Percentiles rank a stretch among this genome's conserved stretches.
These are phyloP conservation scores for Parastagonospora nodorum DNA, from an alignment of 2,329 filamentous ascomycete genomes.

Conservation along the genomic window DNA sequence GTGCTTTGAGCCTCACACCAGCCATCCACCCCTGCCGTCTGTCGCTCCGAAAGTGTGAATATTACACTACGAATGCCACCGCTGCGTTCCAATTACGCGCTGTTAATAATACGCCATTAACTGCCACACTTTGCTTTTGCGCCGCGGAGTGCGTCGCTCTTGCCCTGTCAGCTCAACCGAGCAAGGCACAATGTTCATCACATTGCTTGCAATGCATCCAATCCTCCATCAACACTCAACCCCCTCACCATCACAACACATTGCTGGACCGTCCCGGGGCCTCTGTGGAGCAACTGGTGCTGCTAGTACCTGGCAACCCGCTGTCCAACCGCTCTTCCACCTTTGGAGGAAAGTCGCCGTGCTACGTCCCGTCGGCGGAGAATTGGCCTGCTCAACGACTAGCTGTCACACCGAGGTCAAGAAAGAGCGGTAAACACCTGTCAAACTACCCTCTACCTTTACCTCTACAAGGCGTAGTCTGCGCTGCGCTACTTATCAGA, in stretches of 20 bases:
- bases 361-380: conserved; percentile 13
- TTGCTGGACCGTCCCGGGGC: too few species aligned
- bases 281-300: neutral
- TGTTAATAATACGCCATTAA: neutral
- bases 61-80: conserved; percentile 12
- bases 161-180: neutral
- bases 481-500: conserved; percentile 22
- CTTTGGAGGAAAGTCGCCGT: conserved; percentile 22
- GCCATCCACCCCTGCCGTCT: neutral
- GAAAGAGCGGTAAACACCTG: conserved; percentile 42
- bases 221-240: too few species aligned
- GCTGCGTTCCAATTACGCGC: neutral
- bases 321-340: conserved; percentile 30
- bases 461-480: conserved; percentile 37
- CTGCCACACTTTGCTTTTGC: neutral
- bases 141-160: neutral
- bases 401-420: conserved; percentile 24
- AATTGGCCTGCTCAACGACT: conserved; percentile 14
- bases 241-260: neutral
- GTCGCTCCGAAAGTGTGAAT: neutral
- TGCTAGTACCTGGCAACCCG: conserved; percentile 32
- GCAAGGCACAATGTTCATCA: neutral
- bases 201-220: neutral
- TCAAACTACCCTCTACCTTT: conserved; percentile 21
- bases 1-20: neutral